Conservation (phyloP, 371 early-diverging fungal species). For the Mucor sp. region DNA sequence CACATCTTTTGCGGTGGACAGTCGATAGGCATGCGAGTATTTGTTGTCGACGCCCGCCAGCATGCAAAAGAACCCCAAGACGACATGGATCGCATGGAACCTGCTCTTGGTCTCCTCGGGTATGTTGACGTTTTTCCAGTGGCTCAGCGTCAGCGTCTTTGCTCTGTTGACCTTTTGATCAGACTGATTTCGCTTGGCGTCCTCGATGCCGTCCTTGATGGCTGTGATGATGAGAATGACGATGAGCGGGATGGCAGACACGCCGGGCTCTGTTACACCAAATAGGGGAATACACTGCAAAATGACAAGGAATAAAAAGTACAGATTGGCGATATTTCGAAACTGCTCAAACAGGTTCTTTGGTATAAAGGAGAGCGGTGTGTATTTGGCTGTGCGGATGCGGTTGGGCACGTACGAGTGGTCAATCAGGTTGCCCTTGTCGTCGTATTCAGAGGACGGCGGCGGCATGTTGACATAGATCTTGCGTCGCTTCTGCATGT, state of each 20-base stretch:
- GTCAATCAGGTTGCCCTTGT: conserved; percentile 19
- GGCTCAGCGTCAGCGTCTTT: conserved; percentile 45
- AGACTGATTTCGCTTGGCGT: conserved; percentile 86
- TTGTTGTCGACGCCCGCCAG: conserved; percentile 29
- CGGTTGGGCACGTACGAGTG: conserved; percentile 56
- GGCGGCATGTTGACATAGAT: conserved; percentile 46
- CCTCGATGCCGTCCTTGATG: conserved; percentile 94
- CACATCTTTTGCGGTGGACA: conserved; percentile 22
- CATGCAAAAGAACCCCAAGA: conserved; percentile 38
- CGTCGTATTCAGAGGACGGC: conserved; percentile 32
- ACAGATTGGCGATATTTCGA: conserved; percentile 89
- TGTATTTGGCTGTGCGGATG: conserved; percentile 85
- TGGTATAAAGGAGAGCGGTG: conserved; percentile 85
- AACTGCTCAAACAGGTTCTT: conserved; percentile 93
- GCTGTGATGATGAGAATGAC: conserved; percentile 84
- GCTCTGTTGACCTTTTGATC: conserved; percentile 74
- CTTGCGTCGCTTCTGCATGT: conserved; percentile 41
- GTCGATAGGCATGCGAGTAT: conserved; percentile 19
- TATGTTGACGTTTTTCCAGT: conserved; percentile 61
- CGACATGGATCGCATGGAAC: conserved; percentile 25
- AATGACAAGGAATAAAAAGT: conserved; percentile 86
- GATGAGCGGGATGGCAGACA: conserved; percentile 86
- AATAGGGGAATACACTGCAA: conserved; percentile 80
- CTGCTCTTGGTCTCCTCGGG: conserved; percentile 27
- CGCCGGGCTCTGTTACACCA: conserved; percentile 69